Evolutionary conservation across 2,329 filamentous ascomycete genomes (phyloP).

Genomic region (Fusarium scirpi): DNA sequence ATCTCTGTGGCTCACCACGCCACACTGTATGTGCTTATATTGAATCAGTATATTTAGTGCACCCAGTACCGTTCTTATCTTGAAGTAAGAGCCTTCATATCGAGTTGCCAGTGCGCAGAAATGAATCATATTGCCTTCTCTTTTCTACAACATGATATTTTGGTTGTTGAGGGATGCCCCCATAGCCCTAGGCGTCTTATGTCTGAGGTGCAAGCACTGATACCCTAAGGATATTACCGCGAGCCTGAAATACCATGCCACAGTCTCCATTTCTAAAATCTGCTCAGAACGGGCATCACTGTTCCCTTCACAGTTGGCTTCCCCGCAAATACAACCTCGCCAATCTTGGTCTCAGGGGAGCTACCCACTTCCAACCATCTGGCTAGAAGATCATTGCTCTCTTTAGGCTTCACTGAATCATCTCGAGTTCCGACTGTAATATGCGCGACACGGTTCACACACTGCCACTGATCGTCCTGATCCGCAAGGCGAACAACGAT

Average conservation of each 20-base stretch:
- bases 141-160: background rate
- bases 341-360: constrained; percentile 58
- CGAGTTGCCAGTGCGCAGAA: background rate
- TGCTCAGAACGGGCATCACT: constrained; percentile 63
- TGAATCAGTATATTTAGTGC: background rate
- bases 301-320: constrained; percentile 61
- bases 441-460: constrained; percentile 83
- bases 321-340: constrained; percentile 63
- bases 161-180: background rate
- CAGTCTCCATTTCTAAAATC: constrained; percentile 48
- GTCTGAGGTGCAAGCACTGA: background rate
- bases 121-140: background rate
- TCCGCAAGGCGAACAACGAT: constrained; percentile 82
- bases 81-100: background rate
- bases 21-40: background rate
- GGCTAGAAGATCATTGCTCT: constrained; percentile 87
- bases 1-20: background rate
- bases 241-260: background rate
- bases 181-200: background rate
- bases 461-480: constrained; percentile 70
- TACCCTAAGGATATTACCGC: background rate
- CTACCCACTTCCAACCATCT: constrained; percentile 75
- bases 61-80: background rate
- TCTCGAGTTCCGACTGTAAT: constrained; percentile 89
- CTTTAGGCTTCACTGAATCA: constrained; percentile 83